Evolutionary conservation across 768 basidiomycete genomes (phyloP), one percentile per base, ranked within the genome.

Genomic region (Tremella mesenterica): DNA sequence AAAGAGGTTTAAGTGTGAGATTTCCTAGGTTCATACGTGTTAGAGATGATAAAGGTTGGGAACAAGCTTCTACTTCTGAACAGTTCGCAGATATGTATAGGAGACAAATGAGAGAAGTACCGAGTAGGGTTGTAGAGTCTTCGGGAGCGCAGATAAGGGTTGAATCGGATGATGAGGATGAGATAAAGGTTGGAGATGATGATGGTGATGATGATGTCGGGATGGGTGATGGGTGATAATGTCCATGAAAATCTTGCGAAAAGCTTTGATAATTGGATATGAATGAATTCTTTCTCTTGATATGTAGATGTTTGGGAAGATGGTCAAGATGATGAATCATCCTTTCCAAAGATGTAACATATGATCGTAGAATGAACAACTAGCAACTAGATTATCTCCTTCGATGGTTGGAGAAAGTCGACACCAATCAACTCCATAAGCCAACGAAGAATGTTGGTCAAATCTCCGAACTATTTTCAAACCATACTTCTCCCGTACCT

Each of bases 301-400:
- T 41, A 41, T 41, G 38, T 41, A 2, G 62, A 83, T 27, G 85
- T 86, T 63, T 73, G 77, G 44, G 79, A 79, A 34, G 56, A 64
- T 34, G 64, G 57, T 16, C 68, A 71, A 16, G 70, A 57, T 53
- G 71, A 54, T 29, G 60, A 58, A 52, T 79, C 70, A 90, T 28
- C 78, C 85, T 41, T 72, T 75, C 92, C 93, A 99, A 16, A 91
- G 63, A 68, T 83, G 81, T 73, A 96, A 69, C 31, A 77, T 73
- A 69, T 90, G 88, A 66, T 99, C 95, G 66, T 97, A 99, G 75
- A 99, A 99, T 16, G 90, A 95, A 69, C 90, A 92, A 58, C 84
- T 92, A 7, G 83, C 90, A 31, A 96, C 77, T 48, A 85, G 50
- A 27, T 48, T 53, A 16, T 23, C 47, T 7, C 62, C 71, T 12